Percentiles rank a stretch among this genome's conserved stretches.
phyloP scores from a whole-genome alignment of 202 grass and related monocot genomes.

The Bolboschoenoplectus hybrid region DNA sequence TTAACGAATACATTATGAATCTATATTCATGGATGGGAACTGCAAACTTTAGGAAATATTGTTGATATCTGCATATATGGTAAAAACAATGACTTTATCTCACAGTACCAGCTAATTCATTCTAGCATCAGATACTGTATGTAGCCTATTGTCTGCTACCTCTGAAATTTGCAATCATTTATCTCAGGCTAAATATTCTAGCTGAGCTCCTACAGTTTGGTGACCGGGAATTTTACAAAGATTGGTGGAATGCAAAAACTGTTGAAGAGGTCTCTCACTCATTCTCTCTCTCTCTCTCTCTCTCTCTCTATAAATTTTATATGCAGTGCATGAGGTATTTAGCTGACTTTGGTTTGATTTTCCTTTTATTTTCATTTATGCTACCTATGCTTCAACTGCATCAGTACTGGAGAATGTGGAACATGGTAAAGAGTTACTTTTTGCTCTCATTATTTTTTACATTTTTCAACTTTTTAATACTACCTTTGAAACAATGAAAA shows the following conservation, averaged over 20 bases:
- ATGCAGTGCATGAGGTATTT: constrained; percentile 22
- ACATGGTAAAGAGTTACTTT: constrained; percentile 76
- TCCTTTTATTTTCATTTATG: constrained; percentile 39
- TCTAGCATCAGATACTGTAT: constrained; percentile 5
- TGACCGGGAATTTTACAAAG: constrained; percentile 99
- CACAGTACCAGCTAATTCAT: background rate
- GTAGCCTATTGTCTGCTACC: constrained; percentile 4
- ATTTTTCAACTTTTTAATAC: constrained; percentile 11
- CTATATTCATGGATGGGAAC: background rate
- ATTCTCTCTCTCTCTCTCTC: constrained; percentile 8
- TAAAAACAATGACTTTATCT: background rate
- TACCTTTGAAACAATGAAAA: background rate
- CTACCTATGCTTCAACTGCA: constrained; percentile 39
- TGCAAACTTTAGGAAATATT: background rate
- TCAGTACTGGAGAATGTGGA: constrained; percentile 99
- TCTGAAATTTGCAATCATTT: constrained; percentile 25
- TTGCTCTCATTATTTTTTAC: constrained; percentile 15
- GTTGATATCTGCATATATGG: constrained; percentile 18
- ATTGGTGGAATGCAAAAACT: constrained; percentile 99
- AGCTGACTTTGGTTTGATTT: constrained; percentile 49
- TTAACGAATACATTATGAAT: background rate
- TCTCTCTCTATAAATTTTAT: constrained; percentile 27
- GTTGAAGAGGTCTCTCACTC: constrained; percentile 74
- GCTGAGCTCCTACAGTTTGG: constrained; percentile 85
- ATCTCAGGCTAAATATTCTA: constrained; percentile 88